Evolutionary conservation across 164 flowering plant species (phyloP), one percentile per base, ranked within the genome.

Genomic region (Litsea cubeba): DNA sequence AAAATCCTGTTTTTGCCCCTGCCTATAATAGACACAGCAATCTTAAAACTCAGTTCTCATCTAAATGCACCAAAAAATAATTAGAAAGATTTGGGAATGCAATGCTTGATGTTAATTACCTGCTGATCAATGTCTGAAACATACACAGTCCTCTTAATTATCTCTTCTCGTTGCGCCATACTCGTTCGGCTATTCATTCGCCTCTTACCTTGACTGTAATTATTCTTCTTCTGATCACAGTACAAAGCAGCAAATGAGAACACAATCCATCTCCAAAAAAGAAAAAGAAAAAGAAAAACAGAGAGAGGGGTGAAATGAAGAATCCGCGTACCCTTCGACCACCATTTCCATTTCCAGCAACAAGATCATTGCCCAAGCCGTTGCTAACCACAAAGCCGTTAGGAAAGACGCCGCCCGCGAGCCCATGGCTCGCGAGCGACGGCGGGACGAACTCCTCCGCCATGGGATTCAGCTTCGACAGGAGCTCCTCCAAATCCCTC

Each of bases 51-150:
- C 35, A 30, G 5, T 5, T 30, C 35, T 30, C 35, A 30, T 30
- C 35, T 30, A 30, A 30, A 30, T 30, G 35, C 35, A 30, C 46
- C 46, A 1, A 40, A 40, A 8, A 40, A 0, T 40, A 1, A 40
- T 40, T 40, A 54, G n/a, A 15, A 15, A 15, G n/a, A 54, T 54
- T 4, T 54, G 17, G n/a, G 60, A 54, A 54, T 20, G 20, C 60
- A 54, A 18, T 54, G 60, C 20, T 17, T 35, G 30, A 65, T 65
- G 22, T 65, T 30, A 30, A 15, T 17, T 78, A 91, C 98, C 93
- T 92, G 98, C 50, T 92, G 97, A 83, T 92, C 98, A 79, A 94
- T 92, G 78, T 94, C 98, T 75, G 97, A 92, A 49, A 94, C 96
- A 82, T 92, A 94, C 1, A 94, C 97, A 57, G 98, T 94, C 81